phyloP scores from a whole-genome alignment of 208 protist genomes.

The Crithidia thermophila region DNA sequence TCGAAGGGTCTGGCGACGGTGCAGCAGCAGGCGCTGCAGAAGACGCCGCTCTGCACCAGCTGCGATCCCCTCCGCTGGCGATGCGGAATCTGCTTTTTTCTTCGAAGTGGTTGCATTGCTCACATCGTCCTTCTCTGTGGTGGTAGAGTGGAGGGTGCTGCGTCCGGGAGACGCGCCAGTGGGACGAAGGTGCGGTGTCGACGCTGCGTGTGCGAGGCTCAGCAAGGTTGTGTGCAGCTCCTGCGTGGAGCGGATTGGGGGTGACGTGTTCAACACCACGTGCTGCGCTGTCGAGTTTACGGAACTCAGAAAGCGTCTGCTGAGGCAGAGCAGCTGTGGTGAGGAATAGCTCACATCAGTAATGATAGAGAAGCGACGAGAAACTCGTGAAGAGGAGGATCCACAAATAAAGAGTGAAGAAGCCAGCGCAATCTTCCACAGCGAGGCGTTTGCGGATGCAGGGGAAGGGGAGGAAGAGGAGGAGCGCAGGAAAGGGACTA shows the following conservation, averaged over 20 bases:
- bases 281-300: neutral
- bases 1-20: slow-evolving; percentile 16
- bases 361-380: too few relatives aligned
- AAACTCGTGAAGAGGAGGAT: too few relatives aligned
- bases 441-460: neutral
- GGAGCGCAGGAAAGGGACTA: neutral
- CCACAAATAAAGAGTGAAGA: too few relatives aligned
- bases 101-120: too few relatives aligned
- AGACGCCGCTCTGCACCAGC: slow-evolving; percentile 9
- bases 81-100: too few relatives aligned
- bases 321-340: too few relatives aligned
- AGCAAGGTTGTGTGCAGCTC: slow-evolving; percentile 30
- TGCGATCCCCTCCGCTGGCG: neutral
- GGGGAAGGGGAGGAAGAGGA: neutral
- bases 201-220: slow-evolving; percentile 14
- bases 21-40: slow-evolving; percentile 24
- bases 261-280: neutral
- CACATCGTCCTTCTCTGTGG: too few relatives aligned
- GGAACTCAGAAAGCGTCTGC: neutral
- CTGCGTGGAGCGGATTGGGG: slow-evolving; percentile 16
- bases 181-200: neutral
- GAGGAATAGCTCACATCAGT: too few relatives aligned
- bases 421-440: too few relatives aligned
- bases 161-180: neutral
- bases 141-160: too few relatives aligned